Evolutionary conservation across 257 asterid genomes (phyloP).

Genomic region (Nemophila menziesii): DNA sequence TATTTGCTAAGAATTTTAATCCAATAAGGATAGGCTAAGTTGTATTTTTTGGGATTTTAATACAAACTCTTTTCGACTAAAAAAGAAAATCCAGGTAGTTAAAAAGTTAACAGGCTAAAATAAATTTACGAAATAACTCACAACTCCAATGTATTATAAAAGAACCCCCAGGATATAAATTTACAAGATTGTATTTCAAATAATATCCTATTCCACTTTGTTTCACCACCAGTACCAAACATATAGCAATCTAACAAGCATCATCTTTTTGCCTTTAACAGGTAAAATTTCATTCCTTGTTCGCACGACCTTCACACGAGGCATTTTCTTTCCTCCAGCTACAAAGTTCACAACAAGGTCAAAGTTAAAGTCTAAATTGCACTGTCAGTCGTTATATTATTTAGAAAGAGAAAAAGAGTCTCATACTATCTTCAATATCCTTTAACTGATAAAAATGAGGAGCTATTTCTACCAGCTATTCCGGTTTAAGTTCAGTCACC

Average conservation of each 20-base stretch:
- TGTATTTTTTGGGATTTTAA: too few relatives aligned
- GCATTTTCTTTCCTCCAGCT: slow-evolving; percentile 75
- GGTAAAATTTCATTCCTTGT: slow-evolving; percentile 25
- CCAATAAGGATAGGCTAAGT: too few relatives aligned
- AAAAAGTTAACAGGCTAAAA: too few relatives aligned
- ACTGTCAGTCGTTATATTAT: too few relatives aligned
- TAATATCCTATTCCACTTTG: slow-evolving; percentile 6
- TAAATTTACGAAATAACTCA: too few relatives aligned
- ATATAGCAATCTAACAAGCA: not conserved
- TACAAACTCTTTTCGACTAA: too few relatives aligned
- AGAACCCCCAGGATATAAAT: not conserved
- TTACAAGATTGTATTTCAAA: slow-evolving; percentile 4
- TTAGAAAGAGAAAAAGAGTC: too few relatives aligned
- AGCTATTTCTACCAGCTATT: slow-evolving; percentile 86
- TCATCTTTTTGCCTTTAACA: not conserved
- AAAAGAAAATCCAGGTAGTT: too few relatives aligned
- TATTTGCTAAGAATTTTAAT: too few relatives aligned
- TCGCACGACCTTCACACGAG: slow-evolving; percentile 81
- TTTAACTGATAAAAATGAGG: slow-evolving; percentile 81
- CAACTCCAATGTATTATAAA: not conserved
- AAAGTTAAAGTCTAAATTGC: too few relatives aligned
- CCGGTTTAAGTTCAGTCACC: slow-evolving; percentile 85
- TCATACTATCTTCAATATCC: slow-evolving; percentile 74
- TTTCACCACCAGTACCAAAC: not conserved
- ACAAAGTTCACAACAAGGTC: slow-evolving; percentile 11